Evolutionary conservation across 805 yeast genomes (phyloP), one percentile per base, ranked within the genome.

Genomic region (Sugiyamaella floridensis): DNA sequence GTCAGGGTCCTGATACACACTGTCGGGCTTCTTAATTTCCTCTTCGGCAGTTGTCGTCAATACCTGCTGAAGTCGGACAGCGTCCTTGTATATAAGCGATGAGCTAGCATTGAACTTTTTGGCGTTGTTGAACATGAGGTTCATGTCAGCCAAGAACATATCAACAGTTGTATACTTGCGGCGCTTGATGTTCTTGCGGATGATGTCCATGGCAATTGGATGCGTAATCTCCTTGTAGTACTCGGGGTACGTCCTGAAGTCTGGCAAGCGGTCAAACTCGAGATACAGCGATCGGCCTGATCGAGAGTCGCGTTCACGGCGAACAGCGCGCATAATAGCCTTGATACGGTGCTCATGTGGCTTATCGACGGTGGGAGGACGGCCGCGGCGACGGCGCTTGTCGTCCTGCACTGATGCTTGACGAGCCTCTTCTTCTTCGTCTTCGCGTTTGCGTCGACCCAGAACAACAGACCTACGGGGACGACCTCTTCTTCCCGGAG

Each of bases 281-380:
- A 74, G 64, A n/a, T 58, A 78, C 43, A 86, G 69, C 37, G 77
- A 71, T 20, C 76, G 71, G 45, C 74, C 76, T 11, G 75, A 75
- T 44, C 72, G 72, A 1, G 74, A 73, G 60, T 78, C 82, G 45
- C 80, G 77, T 54, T 85, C 83, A 63, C 86, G 86, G 63, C 89
- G 86, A 64, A 93, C 74, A 47, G 80, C 82, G 66, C 95, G 81
- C 74, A 93, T 71, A 40, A 93, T 83, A 59, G 88, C 82, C 67
- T 92, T 90, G 69, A 92, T 89, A 57, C 97, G 76, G 64, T 89
- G 89, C 69, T 93, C 97, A 67, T 85, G 90, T 5, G 96, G 95
- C 64, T 82, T 85, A 67, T 87, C 96, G 48, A 89, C 88, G 52
- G 88, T 85, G 1, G 96, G 96, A 4, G 97, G 96, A 61, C 96